Conservation (phyloP, 768 basidiomycete species). For the Boletellus emodensis region DNA sequence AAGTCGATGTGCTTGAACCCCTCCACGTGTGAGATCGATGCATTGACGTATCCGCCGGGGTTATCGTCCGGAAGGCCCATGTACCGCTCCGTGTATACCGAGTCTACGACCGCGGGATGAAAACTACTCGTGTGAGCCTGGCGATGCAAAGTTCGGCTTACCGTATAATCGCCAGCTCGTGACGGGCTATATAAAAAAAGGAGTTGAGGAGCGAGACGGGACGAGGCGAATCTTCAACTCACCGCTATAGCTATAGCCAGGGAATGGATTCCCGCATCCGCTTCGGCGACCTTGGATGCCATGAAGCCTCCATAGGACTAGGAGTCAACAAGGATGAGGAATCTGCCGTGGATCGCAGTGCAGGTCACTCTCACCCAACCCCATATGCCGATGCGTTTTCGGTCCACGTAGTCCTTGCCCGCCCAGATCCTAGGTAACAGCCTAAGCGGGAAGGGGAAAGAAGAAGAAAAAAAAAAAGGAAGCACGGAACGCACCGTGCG, state of each 20-base stretch:
- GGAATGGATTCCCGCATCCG: slow-evolving; percentile 83
- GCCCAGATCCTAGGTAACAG: slow-evolving; percentile 63
- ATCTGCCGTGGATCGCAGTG: not conserved
- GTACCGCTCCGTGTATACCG: slow-evolving; percentile 97
- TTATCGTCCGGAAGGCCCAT: slow-evolving; percentile 84
- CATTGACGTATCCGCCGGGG: slow-evolving; percentile 82
- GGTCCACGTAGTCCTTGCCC: slow-evolving; percentile 82
- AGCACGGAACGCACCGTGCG: slow-evolving; percentile 53
- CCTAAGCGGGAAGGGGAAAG: not conserved
- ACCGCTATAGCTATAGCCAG: slow-evolving; percentile 91
- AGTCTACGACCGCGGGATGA: slow-evolving; percentile 49
- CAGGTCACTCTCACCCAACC: slow-evolving; percentile 73
- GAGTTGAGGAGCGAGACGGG: slow-evolving; percentile 7
- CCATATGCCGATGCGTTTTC: slow-evolving; percentile 89
- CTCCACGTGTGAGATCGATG: slow-evolving; percentile 83
- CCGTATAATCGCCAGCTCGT: slow-evolving; percentile 83
- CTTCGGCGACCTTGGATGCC: slow-evolving; percentile 89
- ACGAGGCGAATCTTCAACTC: slow-evolving; percentile 27
- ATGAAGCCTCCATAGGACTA: slow-evolving; percentile 97
- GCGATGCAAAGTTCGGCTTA: slow-evolving; percentile 28
- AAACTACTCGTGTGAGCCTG: not conserved
- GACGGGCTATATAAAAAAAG: slow-evolving; percentile 55
- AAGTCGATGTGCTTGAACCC: slow-evolving; percentile 80
- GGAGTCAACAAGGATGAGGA: not conserved
- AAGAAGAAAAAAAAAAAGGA: slow-evolving; percentile 3